phyloP scores from a whole-genome alignment of 2,329 filamentous ascomycete genomes.

The Apiospora pterosperma region DNA sequence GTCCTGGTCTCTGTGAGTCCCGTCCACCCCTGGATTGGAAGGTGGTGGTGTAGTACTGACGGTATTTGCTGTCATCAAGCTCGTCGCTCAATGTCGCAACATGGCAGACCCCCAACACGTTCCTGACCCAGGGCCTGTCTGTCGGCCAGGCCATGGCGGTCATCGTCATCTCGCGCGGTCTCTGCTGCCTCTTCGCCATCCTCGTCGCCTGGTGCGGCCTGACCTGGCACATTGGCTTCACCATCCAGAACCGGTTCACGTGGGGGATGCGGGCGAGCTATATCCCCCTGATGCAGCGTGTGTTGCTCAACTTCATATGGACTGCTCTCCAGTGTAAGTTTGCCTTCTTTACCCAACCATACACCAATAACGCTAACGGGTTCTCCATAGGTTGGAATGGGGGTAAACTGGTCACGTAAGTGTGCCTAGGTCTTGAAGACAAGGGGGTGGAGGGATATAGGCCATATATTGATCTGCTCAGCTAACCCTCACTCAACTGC shows the following conservation, averaged over 20 bases:
- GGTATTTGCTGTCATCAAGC: neutral
- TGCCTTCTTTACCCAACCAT: too few relatives aligned
- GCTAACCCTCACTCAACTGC: conserved; percentile 12
- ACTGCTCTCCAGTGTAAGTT: conserved; percentile 36
- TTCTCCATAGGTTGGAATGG: conserved; percentile 24
- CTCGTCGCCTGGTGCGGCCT: conserved; percentile 42
- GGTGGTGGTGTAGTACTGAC: conserved; percentile 6
- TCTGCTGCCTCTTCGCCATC: conserved; percentile 38
- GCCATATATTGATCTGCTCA: neutral
- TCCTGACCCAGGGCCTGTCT: conserved; percentile 41
- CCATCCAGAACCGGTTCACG: conserved; percentile 42
- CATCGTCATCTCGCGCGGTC: conserved; percentile 37
- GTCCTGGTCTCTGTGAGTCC: conserved; percentile 34
- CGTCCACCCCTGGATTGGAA: neutral
- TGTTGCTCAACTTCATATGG: conserved; percentile 47
- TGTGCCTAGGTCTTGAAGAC: neutral
- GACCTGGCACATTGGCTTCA: conserved; percentile 46
- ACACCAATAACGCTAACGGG: neutral
- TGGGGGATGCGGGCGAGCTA: conserved; percentile 47
- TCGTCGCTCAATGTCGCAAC: conserved; percentile 33
- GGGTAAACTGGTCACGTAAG: conserved; percentile 19
- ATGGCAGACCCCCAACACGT: conserved; percentile 43
- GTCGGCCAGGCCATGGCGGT: conserved; percentile 42
- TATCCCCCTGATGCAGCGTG: conserved; percentile 41
- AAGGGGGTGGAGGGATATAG: neutral